Percentiles rank a stretch among this genome's conserved stretches.
These are phyloP conservation scores for Nitzschia putrida DNA, from an alignment of 108 stramenopile genomes.

Conservation along the genomic window DNA sequence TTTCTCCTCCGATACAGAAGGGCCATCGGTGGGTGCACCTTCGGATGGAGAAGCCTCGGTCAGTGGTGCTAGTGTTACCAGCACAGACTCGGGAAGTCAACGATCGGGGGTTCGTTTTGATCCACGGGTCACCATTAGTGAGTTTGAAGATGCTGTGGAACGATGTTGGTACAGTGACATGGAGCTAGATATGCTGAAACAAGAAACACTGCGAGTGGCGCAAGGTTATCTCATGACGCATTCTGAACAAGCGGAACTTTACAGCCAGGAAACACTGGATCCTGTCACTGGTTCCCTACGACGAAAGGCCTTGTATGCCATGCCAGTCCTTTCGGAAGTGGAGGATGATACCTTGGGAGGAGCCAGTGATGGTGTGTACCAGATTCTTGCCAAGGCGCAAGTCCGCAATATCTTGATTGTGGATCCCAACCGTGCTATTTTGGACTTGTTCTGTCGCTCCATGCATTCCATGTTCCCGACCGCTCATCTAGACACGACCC, in stretches of 20 bases:
- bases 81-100: background rate
- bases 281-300: slow-evolving; percentile 34
- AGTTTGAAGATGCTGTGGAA: slow-evolving; percentile 38
- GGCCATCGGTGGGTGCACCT: background rate
- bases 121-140: slow-evolving; percentile 47
- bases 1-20: too few species aligned
- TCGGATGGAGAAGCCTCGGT: background rate
- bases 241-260: slow-evolving; percentile 45
- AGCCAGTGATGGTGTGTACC: slow-evolving; percentile 1
- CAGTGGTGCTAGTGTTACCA: background rate
- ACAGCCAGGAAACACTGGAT: slow-evolving; percentile 32
- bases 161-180: slow-evolving; percentile 61
- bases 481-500: slow-evolving; percentile 47
- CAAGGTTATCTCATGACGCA: slow-evolving; percentile 39
- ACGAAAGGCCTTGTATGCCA: slow-evolving; percentile 36
- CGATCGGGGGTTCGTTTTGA: slow-evolving; percentile 38
- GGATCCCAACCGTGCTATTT: slow-evolving; percentile 56
- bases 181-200: slow-evolving; percentile 60
- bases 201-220: slow-evolving; percentile 57
- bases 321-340: slow-evolving; percentile 34
- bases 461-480: slow-evolving; percentile 61
- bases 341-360: slow-evolving; percentile 29
- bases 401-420: slow-evolving; percentile 64
- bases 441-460: slow-evolving; percentile 52
- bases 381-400: slow-evolving; percentile 39